Conservation (phyloP, 108 stramenopile genomes). For the Skeletonema marinoi region DNA sequence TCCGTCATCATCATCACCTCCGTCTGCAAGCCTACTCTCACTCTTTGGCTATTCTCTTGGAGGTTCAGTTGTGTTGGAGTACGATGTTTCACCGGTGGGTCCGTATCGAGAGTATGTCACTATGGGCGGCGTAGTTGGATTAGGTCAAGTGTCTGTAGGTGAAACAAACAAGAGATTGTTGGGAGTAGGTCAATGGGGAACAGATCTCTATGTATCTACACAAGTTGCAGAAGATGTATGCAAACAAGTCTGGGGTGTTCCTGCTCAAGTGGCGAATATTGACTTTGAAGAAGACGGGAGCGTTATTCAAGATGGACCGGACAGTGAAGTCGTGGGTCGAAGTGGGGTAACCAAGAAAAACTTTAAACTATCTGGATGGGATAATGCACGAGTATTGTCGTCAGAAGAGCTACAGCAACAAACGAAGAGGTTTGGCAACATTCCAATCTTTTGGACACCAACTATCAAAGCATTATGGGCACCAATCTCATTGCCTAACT, state of each 20-base stretch:
- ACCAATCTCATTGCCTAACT: conserved; percentile 25
- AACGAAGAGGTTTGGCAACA: conserved; percentile 32
- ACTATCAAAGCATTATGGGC: conserved; percentile 68
- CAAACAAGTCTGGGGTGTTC: conserved; percentile 51
- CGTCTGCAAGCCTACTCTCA: conserved; percentile 35
- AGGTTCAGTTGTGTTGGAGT: conserved; percentile 56
- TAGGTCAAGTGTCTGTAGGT: conserved; percentile 21
- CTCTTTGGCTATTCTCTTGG: conserved; percentile 61
- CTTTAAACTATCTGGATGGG: conserved; percentile 52
- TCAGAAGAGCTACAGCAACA: neutral
- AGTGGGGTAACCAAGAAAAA: neutral
- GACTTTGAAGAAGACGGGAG: conserved; percentile 36
- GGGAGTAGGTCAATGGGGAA: conserved; percentile 62
- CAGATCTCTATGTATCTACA: conserved; percentile 53
- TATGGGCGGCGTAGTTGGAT: conserved; percentile 50
- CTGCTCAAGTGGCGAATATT: conserved; percentile 54
- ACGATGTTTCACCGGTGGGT: conserved; percentile 63
- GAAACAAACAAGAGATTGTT: neutral
- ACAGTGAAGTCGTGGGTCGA: neutral
- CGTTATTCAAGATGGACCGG: conserved; percentile 17
- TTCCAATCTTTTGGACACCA: conserved; percentile 64
- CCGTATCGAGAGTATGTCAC: conserved; percentile 60
- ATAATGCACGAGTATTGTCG: conserved; percentile 35
- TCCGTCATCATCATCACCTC: neutral
- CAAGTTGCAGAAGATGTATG: conserved; percentile 58